Evolutionary conservation across 306 rosid genomes (phyloP), one percentile per base, ranked within the genome.

Genomic region (Gastrolobium bilobum): DNA sequence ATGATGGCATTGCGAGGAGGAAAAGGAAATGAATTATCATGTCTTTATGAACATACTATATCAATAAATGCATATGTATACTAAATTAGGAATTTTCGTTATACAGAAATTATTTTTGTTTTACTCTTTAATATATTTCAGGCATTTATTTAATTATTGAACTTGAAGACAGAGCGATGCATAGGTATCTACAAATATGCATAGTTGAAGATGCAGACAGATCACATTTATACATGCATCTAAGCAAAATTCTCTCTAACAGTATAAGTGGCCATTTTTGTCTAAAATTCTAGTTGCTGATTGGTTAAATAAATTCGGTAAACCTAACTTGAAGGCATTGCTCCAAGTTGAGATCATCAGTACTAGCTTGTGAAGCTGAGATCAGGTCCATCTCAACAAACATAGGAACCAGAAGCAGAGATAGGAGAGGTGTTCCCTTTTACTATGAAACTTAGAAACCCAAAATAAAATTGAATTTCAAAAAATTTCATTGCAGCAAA

Each of bases 351-450:
- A 47, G 58, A 15, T 48, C 2, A 10, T 46, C 67, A 37, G 62
- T 52, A 42, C 56, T 20, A 48, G 34, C 10, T n/a, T 48, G 56
- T 47, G 8, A 69, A 58, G 43, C 43, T 44, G 26, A 69, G 39
- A 58, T 31, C 34, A 46, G n/a, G 52, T 69, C 35, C 63, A 47
- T 67, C 31, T 54, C 43, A 15, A 38, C 13, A 52, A 77, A 63
- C 30, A 13, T 4, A 1, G 58, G 10, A 39, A 30, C 3, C 13
- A 4, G 4, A 29, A 3, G 14, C 6, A 48, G n/a, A 13, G 26
- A 34, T 4, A 34, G 3, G 52, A 20, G n/a, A 34, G 29, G 15
- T 50, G 71, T 60, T 15, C 31, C 50, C 7, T 30, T 38, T 9
- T 9, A 14, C 5, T 3, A 50, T 69, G 34, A n/a, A 69, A 7